Conservation (phyloP, 202 grass and related monocot genomes). For the Dendrocalamus latiflorus region DNA sequence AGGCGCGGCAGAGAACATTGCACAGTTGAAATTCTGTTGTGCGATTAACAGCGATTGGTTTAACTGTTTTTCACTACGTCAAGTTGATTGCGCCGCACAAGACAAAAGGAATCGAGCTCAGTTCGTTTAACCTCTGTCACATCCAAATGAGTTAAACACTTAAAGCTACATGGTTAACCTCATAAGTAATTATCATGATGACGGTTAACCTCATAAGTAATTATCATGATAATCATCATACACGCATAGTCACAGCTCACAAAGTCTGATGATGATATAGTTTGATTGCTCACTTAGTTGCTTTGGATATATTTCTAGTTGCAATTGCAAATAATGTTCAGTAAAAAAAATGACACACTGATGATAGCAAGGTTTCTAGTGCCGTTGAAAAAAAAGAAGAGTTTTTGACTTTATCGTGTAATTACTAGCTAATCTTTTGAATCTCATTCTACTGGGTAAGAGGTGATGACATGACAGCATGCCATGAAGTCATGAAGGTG, state of each 20-base stretch:
- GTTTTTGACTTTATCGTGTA: slow-evolving; percentile 22
- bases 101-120: slow-evolving; percentile 16
- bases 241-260: background rate
- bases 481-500: slow-evolving; percentile 1
- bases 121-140: slow-evolving; percentile 22
- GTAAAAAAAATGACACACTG: background rate
- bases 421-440: slow-evolving; percentile 19
- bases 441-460: background rate
- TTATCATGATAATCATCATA: background rate
- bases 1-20: background rate
- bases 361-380: background rate
- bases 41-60: slow-evolving; percentile 12
- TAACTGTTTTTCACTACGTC: background rate
- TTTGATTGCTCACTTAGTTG: background rate
- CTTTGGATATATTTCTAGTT: background rate
- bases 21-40: background rate
- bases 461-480: background rate
- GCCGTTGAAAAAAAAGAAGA: background rate
- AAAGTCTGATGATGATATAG: background rate
- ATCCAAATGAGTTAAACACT: slow-evolving; percentile 20
- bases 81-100: background rate
- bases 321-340: background rate
- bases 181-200: slow-evolving; percentile 18
- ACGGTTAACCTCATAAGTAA: slow-evolving; percentile 20
- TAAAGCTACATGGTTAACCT: slow-evolving; percentile 5